Percentiles rank a stretch among this genome's conserved stretches.
These are phyloP conservation scores for Jaltomata sinuosa DNA, from an alignment of 257 asterid genomes.

Conservation along the genomic window DNA sequence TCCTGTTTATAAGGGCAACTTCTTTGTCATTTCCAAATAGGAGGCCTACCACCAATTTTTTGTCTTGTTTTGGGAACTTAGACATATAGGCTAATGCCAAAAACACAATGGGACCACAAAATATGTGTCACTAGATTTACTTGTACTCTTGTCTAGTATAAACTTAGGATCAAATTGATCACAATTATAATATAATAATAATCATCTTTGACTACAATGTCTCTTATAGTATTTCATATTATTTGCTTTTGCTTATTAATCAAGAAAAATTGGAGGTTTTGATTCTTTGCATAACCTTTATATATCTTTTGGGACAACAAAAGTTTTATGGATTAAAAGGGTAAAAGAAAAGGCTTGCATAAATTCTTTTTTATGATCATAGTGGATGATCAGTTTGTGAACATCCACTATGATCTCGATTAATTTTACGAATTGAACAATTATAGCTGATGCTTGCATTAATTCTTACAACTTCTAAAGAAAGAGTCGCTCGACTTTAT, in stretches of 20 bases:
- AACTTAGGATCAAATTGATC: neutral
- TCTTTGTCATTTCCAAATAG: neutral
- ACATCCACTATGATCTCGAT: too few species aligned
- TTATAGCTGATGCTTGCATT: too few species aligned
- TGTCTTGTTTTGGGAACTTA: neutral
- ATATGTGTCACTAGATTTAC: neutral
- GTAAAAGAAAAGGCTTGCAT: neutral
- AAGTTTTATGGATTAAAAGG: neutral
- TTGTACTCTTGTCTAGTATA: neutral
- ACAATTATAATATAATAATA: neutral
- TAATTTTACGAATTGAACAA: too few species aligned
- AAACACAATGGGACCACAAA: neutral
- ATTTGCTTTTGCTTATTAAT: neutral
- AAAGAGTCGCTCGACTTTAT: too few species aligned
- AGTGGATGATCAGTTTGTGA: too few species aligned
- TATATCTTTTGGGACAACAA: neutral
- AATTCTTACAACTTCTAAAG: neutral
- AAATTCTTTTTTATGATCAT: too few species aligned
- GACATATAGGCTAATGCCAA: neutral
- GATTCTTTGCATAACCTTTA: neutral
- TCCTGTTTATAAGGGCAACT: neutral
- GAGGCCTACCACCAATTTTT: neutral
- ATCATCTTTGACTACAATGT: neutral
- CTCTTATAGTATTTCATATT: neutral
- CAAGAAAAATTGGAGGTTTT: neutral